Evolutionary conservation across 2,329 filamentous ascomycete genomes (phyloP), one percentile per base, ranked within the genome.

Genomic region (Apiospora hydei): DNA sequence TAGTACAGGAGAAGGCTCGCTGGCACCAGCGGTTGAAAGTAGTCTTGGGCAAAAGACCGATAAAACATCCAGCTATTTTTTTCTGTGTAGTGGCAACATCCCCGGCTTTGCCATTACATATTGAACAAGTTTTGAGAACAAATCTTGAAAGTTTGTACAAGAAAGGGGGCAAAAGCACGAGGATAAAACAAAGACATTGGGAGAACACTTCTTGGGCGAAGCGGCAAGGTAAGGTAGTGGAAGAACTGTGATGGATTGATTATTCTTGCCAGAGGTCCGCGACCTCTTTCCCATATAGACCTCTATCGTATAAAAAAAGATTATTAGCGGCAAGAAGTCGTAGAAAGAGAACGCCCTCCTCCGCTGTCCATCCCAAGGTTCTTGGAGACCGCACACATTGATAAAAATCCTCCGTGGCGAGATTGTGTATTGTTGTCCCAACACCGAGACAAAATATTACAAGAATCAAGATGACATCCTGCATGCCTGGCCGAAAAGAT

Each of bases 381-480:
- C 72, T 64, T 34, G 69, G 53, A 77, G 80, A 82, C 81, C 80
- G 73, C 80, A 82, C 81, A 82, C 47, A 53, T 77, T 73, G 77
- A 49, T 49, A n/a, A 76, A 76, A 79, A 81, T 82, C 79, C 80
- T 79, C 77, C 75, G 75, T 79, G 80, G 76, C 77, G 77, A 78
- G 76, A 76, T 77, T 73, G 43, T 69, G 71, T 70, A 75, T 70
- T 75, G 76, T 74, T 77, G 75, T 77, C 78, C 75, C 74, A 80
- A 78, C 77, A 82, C 80, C 81, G 76, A 80, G 77, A 82, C 79
- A 82, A 82, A 78, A 81, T 82, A 81, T 79, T 84, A 85, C 83
- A 85, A 84, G 80, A 84, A 84, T 78, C 73, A 80, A 78, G 74
- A 64, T 64, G 57, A 78, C 75, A 77, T 78, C 78, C 78, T 78